phyloP scores from a whole-genome alignment of 768 basidiomycete genomes.

The Psilocybe cyanescens region DNA sequence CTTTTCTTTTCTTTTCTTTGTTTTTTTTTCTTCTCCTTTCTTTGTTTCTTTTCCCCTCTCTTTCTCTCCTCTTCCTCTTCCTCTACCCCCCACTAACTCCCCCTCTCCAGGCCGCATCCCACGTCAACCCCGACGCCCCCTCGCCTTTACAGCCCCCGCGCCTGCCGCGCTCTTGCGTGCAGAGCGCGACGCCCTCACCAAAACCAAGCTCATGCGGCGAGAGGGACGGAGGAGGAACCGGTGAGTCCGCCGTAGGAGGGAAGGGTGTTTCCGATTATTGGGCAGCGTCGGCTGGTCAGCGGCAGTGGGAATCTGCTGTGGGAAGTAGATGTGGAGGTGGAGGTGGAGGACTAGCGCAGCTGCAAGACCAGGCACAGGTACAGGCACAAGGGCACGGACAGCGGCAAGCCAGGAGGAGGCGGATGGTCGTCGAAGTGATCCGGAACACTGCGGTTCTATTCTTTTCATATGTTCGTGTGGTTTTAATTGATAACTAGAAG shows the following conservation, averaged over 20 bases:
- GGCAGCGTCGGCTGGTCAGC: background rate
- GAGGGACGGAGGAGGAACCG: slow-evolving; percentile 40
- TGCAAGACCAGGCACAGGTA: slow-evolving; percentile 10
- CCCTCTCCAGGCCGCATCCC: slow-evolving; percentile 61
- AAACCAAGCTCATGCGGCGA: slow-evolving; percentile 77
- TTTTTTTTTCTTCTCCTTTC: too few species aligned
- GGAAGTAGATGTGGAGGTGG: background rate
- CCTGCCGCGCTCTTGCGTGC: slow-evolving; percentile 72
- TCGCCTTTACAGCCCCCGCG: slow-evolving; percentile 64
- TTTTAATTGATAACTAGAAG: too few species aligned
- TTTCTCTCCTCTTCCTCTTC: too few species aligned
- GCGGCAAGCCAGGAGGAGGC: slow-evolving; percentile 17
- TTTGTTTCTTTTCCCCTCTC: too few species aligned
- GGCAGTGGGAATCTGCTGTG: too few species aligned
- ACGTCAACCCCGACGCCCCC: slow-evolving; percentile 81
- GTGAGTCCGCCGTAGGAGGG: slow-evolving; percentile 32
- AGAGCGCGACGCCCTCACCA: slow-evolving; percentile 82
- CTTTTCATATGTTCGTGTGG: too few species aligned
- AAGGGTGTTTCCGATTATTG: slow-evolving; percentile 23
- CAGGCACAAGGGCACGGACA: slow-evolving; percentile 19
- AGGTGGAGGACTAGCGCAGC: background rate
- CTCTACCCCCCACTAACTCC: background rate
- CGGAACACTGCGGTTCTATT: slow-evolving; percentile 31
- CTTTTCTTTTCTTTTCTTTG: background rate
- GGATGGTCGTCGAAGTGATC: slow-evolving; percentile 56